phyloP scores from a whole-genome alignment of 345 rosid species.

The Citropsis articulata region DNA sequence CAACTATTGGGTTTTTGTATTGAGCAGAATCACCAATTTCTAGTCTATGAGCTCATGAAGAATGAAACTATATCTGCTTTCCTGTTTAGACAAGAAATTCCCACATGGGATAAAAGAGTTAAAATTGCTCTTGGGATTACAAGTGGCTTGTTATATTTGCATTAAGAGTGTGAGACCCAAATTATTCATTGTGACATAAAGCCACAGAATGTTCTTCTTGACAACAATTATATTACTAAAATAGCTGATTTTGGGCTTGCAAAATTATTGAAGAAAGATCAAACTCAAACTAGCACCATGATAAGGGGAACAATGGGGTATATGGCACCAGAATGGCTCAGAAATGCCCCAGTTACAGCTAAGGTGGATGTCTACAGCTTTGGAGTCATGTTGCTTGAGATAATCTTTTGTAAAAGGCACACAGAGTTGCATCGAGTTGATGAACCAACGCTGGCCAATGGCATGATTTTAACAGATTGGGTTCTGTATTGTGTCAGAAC shows the following conservation, averaged over 20 bases:
- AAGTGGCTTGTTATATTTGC: slow-evolving; percentile 42
- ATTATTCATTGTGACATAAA: slow-evolving; percentile 51
- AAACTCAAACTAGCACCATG: slow-evolving; percentile 32
- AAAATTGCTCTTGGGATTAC: slow-evolving; percentile 29
- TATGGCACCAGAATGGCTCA: slow-evolving; percentile 48
- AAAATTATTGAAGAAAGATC: slow-evolving; percentile 30
- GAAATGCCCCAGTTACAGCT: slow-evolving; percentile 32
- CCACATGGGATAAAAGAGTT: slow-evolving; percentile 39
- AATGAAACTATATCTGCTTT: slow-evolving; percentile 31
- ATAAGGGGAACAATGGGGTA: slow-evolving; percentile 48
- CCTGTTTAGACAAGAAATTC: slow-evolving; percentile 32
- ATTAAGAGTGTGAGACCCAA: slow-evolving; percentile 44
- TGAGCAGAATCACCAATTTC: slow-evolving; percentile 29
- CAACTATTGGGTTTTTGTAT: slow-evolving; percentile 41
- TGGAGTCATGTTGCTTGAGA: slow-evolving; percentile 35
- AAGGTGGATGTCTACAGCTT: slow-evolving; percentile 36
- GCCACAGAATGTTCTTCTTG: slow-evolving; percentile 50
- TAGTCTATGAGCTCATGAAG: slow-evolving; percentile 46
- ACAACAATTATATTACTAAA: slow-evolving; percentile 22
- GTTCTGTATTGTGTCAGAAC: slow-evolving; percentile 17
- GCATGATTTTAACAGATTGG: slow-evolving; percentile 35
- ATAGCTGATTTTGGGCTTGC: slow-evolving; percentile 46
- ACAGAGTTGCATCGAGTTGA: slow-evolving; percentile 21
- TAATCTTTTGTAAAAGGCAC: slow-evolving; percentile 28
- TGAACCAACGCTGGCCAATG: not conserved